Percentiles rank a stretch among this genome's conserved stretches.
phyloP scores from a whole-genome alignment of 2,329 filamentous ascomycete genomes.

The Fusarium aywerte region DNA sequence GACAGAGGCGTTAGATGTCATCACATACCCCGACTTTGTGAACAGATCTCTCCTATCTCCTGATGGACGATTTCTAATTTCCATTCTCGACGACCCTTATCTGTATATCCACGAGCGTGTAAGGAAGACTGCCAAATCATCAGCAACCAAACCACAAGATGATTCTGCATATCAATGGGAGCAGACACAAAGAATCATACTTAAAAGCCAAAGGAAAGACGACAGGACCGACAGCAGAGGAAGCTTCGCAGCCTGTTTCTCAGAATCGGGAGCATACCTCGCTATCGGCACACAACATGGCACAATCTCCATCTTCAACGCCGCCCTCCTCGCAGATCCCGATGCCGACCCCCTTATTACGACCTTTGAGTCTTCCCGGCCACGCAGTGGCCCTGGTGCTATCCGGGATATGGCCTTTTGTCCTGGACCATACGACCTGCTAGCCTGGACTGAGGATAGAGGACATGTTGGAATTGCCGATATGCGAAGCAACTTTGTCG shows the following conservation, averaged over 20 bases:
- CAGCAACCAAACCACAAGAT: conserved; percentile 41
- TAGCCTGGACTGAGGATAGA: conserved; percentile 94
- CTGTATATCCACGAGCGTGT: conserved; percentile 81
- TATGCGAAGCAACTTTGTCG: conserved; percentile 71
- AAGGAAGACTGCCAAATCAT: conserved; percentile 49
- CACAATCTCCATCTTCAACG: conserved; percentile 79
- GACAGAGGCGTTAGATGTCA: conserved; percentile 71
- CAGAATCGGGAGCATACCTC: conserved; percentile 74
- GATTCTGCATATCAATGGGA: conserved; percentile 61
- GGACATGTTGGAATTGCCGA: conserved; percentile 80
- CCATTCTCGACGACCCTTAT: conserved; percentile 87
- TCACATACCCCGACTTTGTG: conserved; percentile 84
- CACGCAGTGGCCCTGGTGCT: conserved; percentile 76
- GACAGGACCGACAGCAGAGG: conserved; percentile 68
- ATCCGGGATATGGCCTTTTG: conserved; percentile 93
- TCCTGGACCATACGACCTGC: conserved; percentile 86
- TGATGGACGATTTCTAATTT: conserved; percentile 81
- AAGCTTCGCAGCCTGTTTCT: conserved; percentile 84
- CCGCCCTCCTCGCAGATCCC: conserved; percentile 57
- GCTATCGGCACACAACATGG: conserved; percentile 85
- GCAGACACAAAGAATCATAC: conserved; percentile 61
- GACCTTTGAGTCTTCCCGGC: conserved; percentile 80
- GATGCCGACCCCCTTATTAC: conserved; percentile 73
- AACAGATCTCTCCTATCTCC: conserved; percentile 96
- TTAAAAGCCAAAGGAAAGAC: conserved; percentile 67